These are phyloP conservation scores for Maudiozyma barnettii DNA, from an alignment of 805 yeast species.

Conservation along the genomic window DNA sequence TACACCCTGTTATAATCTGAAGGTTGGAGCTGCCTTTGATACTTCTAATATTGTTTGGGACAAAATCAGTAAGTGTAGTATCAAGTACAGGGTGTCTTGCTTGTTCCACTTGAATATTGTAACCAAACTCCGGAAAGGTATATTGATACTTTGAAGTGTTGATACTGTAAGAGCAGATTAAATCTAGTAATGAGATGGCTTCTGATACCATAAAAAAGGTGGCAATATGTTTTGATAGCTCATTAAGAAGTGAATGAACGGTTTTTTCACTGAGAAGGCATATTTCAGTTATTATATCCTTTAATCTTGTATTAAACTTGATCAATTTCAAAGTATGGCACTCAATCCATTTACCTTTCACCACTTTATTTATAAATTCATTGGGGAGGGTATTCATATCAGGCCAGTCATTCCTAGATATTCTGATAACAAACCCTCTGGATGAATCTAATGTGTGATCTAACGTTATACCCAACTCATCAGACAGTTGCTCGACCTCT, in stretches of 20 bases:
- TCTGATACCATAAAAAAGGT: conserved; percentile 35
- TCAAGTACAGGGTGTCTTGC: conserved; percentile 39
- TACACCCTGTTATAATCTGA: conserved; percentile 48
- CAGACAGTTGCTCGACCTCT: conserved; percentile 20
- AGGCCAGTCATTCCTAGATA: conserved; percentile 16
- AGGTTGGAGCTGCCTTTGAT: conserved; percentile 31
- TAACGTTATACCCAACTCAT: conserved; percentile 18
- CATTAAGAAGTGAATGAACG: conserved; percentile 25
- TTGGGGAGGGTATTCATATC: conserved; percentile 21
- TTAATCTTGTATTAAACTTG: conserved; percentile 34
- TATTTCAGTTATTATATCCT: conserved; percentile 35
- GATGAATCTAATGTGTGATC: conserved; percentile 30
- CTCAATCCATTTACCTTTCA: conserved; percentile 29
- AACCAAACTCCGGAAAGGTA: conserved; percentile 32
- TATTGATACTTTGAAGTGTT: conserved; percentile 21
- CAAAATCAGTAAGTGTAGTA: conserved; percentile 18
- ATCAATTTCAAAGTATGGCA: conserved; percentile 34
- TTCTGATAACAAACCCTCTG: conserved; percentile 33
- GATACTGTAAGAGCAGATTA: conserved; percentile 30
- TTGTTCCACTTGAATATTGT: conserved; percentile 23
- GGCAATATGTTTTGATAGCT: conserved; percentile 26
- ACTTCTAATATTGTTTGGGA: conserved; percentile 34
- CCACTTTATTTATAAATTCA: conserved; percentile 27
- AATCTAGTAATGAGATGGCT: conserved; percentile 35
- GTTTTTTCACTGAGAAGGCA: conserved; percentile 34